These are phyloP conservation scores for Peterozyma toletana DNA, from an alignment of 805 yeast genomes.

Conservation along the genomic window DNA sequence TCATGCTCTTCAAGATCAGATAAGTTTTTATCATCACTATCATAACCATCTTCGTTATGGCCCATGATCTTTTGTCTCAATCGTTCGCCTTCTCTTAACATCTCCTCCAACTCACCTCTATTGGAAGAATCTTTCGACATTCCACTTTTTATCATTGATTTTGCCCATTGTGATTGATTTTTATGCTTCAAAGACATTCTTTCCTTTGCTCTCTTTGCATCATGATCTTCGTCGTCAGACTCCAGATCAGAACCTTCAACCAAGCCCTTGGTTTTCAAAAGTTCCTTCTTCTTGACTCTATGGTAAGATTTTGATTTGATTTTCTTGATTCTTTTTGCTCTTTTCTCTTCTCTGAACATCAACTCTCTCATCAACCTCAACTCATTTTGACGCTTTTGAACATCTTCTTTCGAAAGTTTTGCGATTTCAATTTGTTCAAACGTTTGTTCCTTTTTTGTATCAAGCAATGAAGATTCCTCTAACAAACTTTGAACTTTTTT, in stretches of 20 bases:
- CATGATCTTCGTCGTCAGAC: conserved; percentile 56
- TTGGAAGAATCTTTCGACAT: conserved; percentile 80
- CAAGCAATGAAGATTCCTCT: conserved; percentile 56
- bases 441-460: conserved; percentile 70
- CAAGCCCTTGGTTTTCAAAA: conserved; percentile 58
- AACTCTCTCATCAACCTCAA: conserved; percentile 89
- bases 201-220: conserved; percentile 75
- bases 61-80: conserved; percentile 70
- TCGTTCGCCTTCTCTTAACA: conserved; percentile 82
- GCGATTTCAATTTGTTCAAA: conserved; percentile 86
- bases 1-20: conserved; percentile 44
- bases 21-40: conserved; percentile 30
- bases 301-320: conserved; percentile 89
- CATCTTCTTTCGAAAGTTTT: conserved; percentile 71
- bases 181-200: conserved; percentile 90
- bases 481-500: conserved; percentile 53
- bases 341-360: conserved; percentile 91
- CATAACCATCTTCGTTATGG: conserved; percentile 42
- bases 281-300: conserved; percentile 79
- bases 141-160: conserved; percentile 82
- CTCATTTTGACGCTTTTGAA: conserved; percentile 70
- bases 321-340: conserved; percentile 85
- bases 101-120: conserved; percentile 88
- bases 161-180: conserved; percentile 86
- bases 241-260: conserved; percentile 53